A percentile compares a stretch with the other conserved stretches of the same genome.
These are phyloP conservation scores for Penicillium concentricum DNA, from an alignment of 2,329 filamentous ascomycete species.

Conservation along the genomic window DNA sequence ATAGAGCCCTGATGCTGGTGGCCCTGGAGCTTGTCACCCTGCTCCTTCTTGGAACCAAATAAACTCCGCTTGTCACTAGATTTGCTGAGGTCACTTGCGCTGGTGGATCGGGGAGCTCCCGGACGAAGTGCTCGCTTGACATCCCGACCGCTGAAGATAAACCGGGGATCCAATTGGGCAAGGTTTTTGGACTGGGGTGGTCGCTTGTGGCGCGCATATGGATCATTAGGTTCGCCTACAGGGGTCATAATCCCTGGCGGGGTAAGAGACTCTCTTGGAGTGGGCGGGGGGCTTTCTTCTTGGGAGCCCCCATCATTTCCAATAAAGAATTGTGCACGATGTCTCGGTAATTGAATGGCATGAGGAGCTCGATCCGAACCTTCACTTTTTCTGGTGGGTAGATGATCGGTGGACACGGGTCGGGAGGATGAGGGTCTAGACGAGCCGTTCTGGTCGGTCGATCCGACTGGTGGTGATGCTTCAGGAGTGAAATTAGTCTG, in stretches of 20 bases:
- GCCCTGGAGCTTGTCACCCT: constrained; percentile 47
- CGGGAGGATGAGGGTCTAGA: constrained; percentile 40
- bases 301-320: constrained; percentile 58
- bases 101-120: constrained; percentile 48
- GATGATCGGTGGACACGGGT: constrained; percentile 42
- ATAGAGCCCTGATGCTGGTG: constrained; percentile 72
- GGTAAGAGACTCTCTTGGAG: constrained; percentile 48
- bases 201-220: constrained; percentile 80
- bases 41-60: constrained; percentile 57
- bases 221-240: constrained; percentile 75
- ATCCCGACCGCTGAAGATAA: constrained; percentile 78
- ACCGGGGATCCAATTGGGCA: constrained; percentile 72
- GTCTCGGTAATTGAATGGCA: constrained; percentile 48
- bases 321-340: constrained; percentile 55
- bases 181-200: constrained; percentile 66
- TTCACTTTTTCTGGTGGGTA: constrained; percentile 44
- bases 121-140: constrained; percentile 55
- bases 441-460: constrained; percentile 31
- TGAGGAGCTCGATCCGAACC: constrained; percentile 43
- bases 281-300: constrained; percentile 64
- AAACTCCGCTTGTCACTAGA: constrained; percentile 53
- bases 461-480: constrained; percentile 51
- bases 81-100: constrained; percentile 41
- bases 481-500: constrained; percentile 53
- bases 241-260: constrained; percentile 76